Evolutionary conservation across 495 filamentous ascomycete species (phyloP).

Genomic region (Talaromyces ruber): DNA sequence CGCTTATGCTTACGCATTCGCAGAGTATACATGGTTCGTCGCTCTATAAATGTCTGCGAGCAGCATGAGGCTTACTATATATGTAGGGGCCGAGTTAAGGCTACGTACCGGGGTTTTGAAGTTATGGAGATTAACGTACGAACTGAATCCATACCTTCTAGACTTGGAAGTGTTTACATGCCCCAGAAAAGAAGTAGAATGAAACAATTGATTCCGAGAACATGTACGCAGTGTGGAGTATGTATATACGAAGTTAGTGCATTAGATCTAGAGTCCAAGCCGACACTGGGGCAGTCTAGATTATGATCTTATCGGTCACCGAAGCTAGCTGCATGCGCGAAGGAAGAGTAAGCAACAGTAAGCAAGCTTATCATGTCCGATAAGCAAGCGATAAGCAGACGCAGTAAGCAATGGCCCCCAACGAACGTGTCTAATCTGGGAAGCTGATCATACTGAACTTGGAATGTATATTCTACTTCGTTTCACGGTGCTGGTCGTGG

Average conservation of each 20-base stretch:
- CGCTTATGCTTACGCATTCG: too few species aligned
- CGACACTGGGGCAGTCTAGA: neutral
- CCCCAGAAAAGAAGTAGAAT: neutral
- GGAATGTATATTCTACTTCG: too few species aligned
- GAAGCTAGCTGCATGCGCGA: neutral
- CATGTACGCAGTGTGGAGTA: neutral
- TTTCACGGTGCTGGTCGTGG: too few species aligned
- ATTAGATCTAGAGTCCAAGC: too few species aligned
- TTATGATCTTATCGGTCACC: neutral
- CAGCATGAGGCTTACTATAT: too few species aligned
- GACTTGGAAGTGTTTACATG: neutral
- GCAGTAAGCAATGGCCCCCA: neutral
- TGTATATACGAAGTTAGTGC: too few species aligned
- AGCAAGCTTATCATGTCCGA: neutral
- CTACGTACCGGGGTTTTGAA: too few species aligned
- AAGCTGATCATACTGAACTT: neutral
- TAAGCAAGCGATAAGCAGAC: neutral
- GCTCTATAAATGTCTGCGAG: too few species aligned
- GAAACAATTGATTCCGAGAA: too few species aligned
- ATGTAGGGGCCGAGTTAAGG: too few species aligned
- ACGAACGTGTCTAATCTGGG: neutral
- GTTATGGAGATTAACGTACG: too few species aligned
- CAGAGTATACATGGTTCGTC: too few species aligned
- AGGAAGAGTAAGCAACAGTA: neutral
- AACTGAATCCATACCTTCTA: neutral